Base-by-base conservation (phyloP, 345 rosid genomes). In the Streptanthus diversifolius region DNA sequence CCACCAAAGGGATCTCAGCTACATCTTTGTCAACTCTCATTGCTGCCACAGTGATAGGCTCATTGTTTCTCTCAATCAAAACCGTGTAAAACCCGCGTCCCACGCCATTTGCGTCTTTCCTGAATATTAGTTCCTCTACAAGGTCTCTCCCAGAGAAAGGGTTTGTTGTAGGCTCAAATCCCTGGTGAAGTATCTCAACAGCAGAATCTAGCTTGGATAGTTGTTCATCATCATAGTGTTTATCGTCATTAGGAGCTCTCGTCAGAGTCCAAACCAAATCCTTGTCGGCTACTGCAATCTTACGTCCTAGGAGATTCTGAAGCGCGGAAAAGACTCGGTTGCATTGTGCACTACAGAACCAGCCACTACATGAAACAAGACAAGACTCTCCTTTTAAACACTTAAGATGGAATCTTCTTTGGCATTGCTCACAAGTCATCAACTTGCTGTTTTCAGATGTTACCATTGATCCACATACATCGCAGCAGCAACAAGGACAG, bases 401-500 rank as follows among this genome's bases (percentile, higher is more conserved):
- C 5, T 64, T 66, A 9, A 63, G 18, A 66, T 90, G 95, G 69
- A 74, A 92, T 73, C 82, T 83, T 30, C 18, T 80, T 63, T 81
- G 81, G 53, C 95, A 90, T 17, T 86, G 93, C 21, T 77, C 65
- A 77, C 96, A 92, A 40, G 8, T 61, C 51, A 63, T 67, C 57
- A 72, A 41, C 56, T 30, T 39, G 12, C 58, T 69, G 2, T 49
- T 53, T 11, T 3, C 11, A 4, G 51, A 17, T 53, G 54, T 57
- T 15, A 51, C 70, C 56, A 47, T 22, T 37, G 62, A 47, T 66
- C 74, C 73, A 63, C 97, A 92, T 5, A 85, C 71, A 37, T 72
- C 67, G 36, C 98, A 90, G 32, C 86, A 79, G 71, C 98, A 92
- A 13, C 89, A 83, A 4, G 88, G 88, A 44, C 98, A 92, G 70